Percentiles rank a stretch among this genome's conserved stretches.
These are phyloP conservation scores for Skeletonema menzelii DNA, from an alignment of 108 stramenopile genomes.

Conservation along the genomic window DNA sequence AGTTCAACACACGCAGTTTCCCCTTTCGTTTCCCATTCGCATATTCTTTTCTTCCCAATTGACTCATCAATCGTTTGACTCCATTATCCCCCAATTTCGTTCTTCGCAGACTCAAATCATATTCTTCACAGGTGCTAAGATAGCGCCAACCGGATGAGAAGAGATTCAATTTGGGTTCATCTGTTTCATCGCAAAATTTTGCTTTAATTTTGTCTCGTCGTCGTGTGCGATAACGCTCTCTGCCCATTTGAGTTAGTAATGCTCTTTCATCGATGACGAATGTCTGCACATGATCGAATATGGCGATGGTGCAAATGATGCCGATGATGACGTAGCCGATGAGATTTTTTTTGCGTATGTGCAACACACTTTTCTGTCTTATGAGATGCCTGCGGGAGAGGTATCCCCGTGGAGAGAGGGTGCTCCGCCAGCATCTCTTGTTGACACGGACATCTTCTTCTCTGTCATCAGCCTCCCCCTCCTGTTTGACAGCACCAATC, in stretches of 20 bases:
- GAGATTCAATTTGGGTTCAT: neutral
- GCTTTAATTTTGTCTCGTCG: neutral
- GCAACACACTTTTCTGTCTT: too few species aligned
- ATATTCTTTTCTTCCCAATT: constrained; percentile 8
- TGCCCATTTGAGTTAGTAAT: neutral
- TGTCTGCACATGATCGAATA: neutral
- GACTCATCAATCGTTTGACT: neutral
- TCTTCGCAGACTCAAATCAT: neutral
- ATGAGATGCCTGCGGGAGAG: too few species aligned
- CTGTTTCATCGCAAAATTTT: neutral
- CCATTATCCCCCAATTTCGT: constrained; percentile 4
- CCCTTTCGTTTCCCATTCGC: neutral
- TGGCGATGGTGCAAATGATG: neutral
- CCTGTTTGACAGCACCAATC: too few species aligned
- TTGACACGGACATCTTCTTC: too few species aligned
- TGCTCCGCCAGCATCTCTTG: too few species aligned
- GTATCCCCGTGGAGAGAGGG: too few species aligned
- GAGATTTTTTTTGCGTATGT: too few species aligned
- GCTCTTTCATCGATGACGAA: constrained; percentile 7
- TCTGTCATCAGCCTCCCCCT: too few species aligned
- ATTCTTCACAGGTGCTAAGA: constrained; percentile 3
- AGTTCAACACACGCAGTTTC: constrained; percentile 7
- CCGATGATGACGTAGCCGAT: too few species aligned
- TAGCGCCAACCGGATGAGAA: neutral
- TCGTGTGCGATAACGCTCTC: constrained; percentile 8